A percentile compares a stretch with the other conserved stretches of the same genome.
These are phyloP conservation scores for Coemansia sp. DNA, from an alignment of 192 early-diverging fungal species.

Conservation along the genomic window DNA sequence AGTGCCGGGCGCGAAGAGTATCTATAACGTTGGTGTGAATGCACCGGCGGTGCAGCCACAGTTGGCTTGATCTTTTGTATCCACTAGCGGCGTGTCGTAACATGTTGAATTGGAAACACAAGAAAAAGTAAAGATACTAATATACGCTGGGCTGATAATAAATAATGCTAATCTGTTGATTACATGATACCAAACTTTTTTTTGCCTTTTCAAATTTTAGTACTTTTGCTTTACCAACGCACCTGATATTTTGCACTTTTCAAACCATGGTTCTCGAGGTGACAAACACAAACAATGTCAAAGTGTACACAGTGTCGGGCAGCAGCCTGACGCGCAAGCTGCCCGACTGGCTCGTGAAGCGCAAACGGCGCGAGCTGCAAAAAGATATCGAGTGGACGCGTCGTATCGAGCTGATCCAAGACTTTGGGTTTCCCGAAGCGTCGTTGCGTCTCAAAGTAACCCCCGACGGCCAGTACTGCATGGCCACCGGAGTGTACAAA, in stretches of 20 bases:
- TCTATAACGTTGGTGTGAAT: constrained; percentile 39
- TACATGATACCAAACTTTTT: not conserved
- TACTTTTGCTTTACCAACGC: not conserved
- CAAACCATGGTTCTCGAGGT: constrained; percentile 73
- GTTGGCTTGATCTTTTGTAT: constrained; percentile 4
- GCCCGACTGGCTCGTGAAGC: constrained; percentile 92
- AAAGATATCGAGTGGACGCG: constrained; percentile 86
- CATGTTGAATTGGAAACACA: not conserved
- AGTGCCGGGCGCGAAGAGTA: constrained; percentile 50
- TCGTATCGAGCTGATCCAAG: constrained; percentile 94
- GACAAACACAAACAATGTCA: constrained; percentile 89
- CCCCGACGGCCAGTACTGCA: constrained; percentile 78
- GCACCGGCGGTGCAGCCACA: constrained; percentile 7
- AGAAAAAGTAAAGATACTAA: not conserved
- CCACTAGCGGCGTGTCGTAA: not conserved
- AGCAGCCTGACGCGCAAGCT: constrained; percentile 71
- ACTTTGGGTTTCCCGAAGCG: constrained; percentile 98
- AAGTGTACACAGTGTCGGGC: constrained; percentile 81
- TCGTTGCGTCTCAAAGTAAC: constrained; percentile 81
- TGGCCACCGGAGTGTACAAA: constrained; percentile 98
- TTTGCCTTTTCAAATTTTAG: constrained; percentile 1
- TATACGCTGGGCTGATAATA: no score
- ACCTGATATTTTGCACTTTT: not conserved
- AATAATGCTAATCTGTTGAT: no score
- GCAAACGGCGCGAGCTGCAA: constrained; percentile 83